Conservation (phyloP, 257 asterid species). For the Paulownia fortunei region DNA sequence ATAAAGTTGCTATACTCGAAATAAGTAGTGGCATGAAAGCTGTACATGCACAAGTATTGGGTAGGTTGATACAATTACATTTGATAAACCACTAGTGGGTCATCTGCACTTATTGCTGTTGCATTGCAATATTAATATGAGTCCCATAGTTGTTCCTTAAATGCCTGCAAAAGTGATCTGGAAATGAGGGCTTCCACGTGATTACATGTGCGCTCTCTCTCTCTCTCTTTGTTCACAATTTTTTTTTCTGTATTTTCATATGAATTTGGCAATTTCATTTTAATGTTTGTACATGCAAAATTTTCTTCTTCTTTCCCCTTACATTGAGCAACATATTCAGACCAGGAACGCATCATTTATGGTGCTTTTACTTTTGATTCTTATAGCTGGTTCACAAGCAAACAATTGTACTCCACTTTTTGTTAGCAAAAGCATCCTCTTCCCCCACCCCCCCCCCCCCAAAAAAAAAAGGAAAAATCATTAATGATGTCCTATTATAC, state of each 20-base stretch:
- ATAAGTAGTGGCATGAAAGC: constrained; percentile 27
- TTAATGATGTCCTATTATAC: too few relatives aligned
- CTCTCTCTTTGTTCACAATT: not conserved
- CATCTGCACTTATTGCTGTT: constrained; percentile 4
- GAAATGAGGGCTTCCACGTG: constrained; percentile 42
- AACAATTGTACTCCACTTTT: constrained; percentile 8
- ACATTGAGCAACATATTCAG: not conserved
- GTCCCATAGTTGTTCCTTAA: constrained; percentile 29
- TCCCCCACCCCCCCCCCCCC: not conserved
- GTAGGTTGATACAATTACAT: not conserved
- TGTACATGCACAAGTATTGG: constrained; percentile 9
- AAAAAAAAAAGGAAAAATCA: not conserved
- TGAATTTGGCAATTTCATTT: not conserved
- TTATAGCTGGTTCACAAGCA: constrained; percentile 14
- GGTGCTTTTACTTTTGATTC: constrained; percentile 16
- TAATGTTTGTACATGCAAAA: too few relatives aligned
- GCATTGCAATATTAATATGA: constrained; percentile 3
- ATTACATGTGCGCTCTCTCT: constrained; percentile 36
- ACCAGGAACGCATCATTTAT: not conserved
- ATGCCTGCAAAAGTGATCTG: constrained; percentile 47
- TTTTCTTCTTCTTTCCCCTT: not conserved
- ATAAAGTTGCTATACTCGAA: not conserved
- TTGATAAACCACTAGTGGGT: constrained; percentile 29
- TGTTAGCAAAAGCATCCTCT: constrained; percentile 9
- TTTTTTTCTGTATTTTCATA: not conserved